Base-by-base conservation (phyloP, 371 early-diverging fungal genomes). In the Cokeromyces recurvatus region DNA sequence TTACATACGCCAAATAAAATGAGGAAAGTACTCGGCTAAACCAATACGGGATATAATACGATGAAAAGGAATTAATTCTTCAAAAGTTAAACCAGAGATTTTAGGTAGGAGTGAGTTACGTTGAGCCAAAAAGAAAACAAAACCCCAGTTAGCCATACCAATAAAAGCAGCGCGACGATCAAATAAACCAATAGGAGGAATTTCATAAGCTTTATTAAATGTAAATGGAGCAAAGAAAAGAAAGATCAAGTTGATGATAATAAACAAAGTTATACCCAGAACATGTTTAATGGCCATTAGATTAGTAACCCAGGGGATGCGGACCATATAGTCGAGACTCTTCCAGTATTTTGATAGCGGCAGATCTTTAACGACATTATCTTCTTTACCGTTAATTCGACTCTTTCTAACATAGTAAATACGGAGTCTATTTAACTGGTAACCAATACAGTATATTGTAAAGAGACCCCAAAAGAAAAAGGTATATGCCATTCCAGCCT, bases 131-230 rank as follows among this genome's bases (percentile, higher is more conserved):
- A 74, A 50, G 46, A 74, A 67, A n/a, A 70, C 74, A 35, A 67
- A 62, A 2, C 65, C 57, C 68, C 70, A 74, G 32, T 74, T 70
- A 38, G 66, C 68, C 59, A 63, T 65, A 32, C 59, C 70, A 16
- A 74, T 43, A 41, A 59, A 74, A 0, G 74, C 74, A 12, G 64
- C 61, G 38, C 74, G 68, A 37, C 74, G 74, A 48, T 74, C 74
- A 48, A 65, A 51, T 9, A 55, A 15, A 32, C 59, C 59, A 7
- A 32, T 20, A 40, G 67, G 68, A 38, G 66, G 59, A 8, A 68
- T 41, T 21, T 53, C 65, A 27, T 66, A 6, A 4, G 4, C 15
- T 14, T 9, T n/a, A 34, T n/a, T n/a, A 9, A 11, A 40, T 14
- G 46, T 17, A 25, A 62, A 63, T 8, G 66, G 66, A 34, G 68